Base-by-base conservation (phyloP, 345 rosid species). In the Eucalyptus microcorys region DNA sequence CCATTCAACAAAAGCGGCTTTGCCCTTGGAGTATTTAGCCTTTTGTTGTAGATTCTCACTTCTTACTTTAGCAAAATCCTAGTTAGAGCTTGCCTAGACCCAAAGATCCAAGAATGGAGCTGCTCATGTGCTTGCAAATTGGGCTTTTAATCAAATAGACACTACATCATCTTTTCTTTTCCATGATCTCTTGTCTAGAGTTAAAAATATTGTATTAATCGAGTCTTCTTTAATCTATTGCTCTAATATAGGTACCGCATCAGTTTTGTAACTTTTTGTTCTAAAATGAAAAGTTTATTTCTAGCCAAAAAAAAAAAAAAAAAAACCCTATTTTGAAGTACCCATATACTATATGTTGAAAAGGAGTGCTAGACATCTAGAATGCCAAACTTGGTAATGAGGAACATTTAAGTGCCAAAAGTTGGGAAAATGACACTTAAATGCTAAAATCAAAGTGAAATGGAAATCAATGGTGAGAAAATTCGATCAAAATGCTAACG, bases 321-420 rank as follows among this genome's bases (percentile, higher is more conserved):
- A 52, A 52, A 19, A 50, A 16, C 1, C 21, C 66, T 59, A 59
- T 59, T 59, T 24, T 59, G 66, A 59, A 24, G n/a, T 59, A 59
- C 14, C 66, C 66, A 11, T 26, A 26, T 59, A 59, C 15, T 59
- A 59, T 11, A 57, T 57, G 32, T 59, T 59, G n/a, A 27, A 59
- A 59, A 52, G 2, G 55, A 52, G 2, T 52, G 7, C 1, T 0
- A 2, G 4, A 52, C 55, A 17, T 10, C 4, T 19, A 7, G 2
- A 52, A 8, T 52, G 24, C 57, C 24, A 19, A 52, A 19, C 57
- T 52, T 52, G 0, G 2, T 52, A 52, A 52, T 19, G 10, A 52
- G 4, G 10, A 52, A 52, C 1, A 52, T 0, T 19, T 52, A 19
- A 19, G 57, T 19, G 2, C 4, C 10, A 52, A 52, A 52, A 52